Evolutionary conservation across 345 rosid genomes (phyloP).

Genomic region (Pistacia integerrima): DNA sequence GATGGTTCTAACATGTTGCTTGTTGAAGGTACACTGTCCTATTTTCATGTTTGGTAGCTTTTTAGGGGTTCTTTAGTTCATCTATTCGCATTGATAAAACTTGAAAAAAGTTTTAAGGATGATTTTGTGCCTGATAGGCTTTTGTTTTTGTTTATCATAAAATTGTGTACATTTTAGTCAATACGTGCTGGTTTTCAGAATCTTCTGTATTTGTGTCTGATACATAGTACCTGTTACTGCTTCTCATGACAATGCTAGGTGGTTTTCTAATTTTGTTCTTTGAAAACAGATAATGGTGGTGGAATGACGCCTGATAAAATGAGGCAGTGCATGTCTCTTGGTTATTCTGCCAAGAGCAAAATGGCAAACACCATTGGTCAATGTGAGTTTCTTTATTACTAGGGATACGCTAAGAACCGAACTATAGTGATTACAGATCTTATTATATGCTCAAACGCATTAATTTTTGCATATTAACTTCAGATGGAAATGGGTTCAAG

Average conservation of each 20-base stretch:
- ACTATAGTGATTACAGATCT: not conserved
- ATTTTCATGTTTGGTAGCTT: not conserved
- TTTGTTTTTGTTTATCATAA: not conserved
- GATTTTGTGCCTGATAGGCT: not conserved
- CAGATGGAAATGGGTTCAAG: constrained; percentile 91
- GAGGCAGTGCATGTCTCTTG: constrained; percentile 81
- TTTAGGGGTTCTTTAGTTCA: too few species aligned
- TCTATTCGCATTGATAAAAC: too few species aligned
- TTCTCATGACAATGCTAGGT: not conserved
- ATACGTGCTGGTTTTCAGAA: not conserved
- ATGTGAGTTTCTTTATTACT: constrained; percentile 43
- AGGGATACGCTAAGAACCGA: not conserved
- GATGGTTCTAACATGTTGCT: constrained; percentile 44
- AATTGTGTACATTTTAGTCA: not conserved
- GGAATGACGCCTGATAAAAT: constrained; percentile 73
- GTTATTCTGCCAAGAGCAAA: constrained; percentile 81
- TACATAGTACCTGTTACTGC: too few species aligned
- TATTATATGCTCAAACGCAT: not conserved
- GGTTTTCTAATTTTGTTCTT: not conserved
- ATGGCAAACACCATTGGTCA: constrained; percentile 71
- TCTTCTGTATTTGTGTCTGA: too few species aligned
- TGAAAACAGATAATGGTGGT: constrained; percentile 71
- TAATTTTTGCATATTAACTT: constrained; percentile 1
- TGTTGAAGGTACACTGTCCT: constrained; percentile 44
- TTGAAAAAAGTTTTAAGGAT: not conserved